Evolutionary conservation across 768 basidiomycete species (phyloP).

Genomic region (Boletales sp.): DNA sequence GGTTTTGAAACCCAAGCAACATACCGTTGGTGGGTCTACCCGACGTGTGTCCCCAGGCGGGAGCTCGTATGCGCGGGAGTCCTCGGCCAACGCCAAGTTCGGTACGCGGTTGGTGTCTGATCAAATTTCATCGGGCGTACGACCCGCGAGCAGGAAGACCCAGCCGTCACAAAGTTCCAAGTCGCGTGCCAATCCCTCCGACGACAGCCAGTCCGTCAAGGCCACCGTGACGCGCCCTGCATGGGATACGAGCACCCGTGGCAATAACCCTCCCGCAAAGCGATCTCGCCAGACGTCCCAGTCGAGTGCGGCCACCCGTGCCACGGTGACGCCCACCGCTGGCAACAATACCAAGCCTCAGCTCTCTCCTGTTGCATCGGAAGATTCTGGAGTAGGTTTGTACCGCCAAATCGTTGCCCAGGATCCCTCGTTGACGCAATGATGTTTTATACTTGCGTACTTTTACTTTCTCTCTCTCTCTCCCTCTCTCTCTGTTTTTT

Average conservation of each 20-base stretch:
- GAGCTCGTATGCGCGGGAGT: conserved; percentile 69
- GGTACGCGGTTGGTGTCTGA: conserved; percentile 79
- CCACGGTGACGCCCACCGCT: conserved; percentile 30
- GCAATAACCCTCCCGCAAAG: conserved; percentile 40
- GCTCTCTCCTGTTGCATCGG: conserved; percentile 65
- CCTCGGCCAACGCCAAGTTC: conserved; percentile 91
- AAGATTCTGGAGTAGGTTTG: conserved; percentile 78
- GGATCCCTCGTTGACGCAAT: conserved; percentile 61
- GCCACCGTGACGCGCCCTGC: conserved; percentile 73
- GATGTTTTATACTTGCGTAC: conserved; percentile 7
- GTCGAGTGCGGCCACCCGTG: conserved; percentile 55
- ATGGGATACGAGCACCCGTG: conserved; percentile 65
- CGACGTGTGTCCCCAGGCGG: conserved; percentile 41
- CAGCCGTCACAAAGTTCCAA: conserved; percentile 40
- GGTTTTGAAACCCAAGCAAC: conserved; percentile 45
- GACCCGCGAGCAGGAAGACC: conserved; percentile 65
- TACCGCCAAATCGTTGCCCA: conserved; percentile 79
- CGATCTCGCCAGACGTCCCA: conserved; percentile 72
- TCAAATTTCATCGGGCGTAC: conserved; percentile 34
- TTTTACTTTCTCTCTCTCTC: not conserved
- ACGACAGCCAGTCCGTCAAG: conserved; percentile 64
- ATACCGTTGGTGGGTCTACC: conserved; percentile 31
- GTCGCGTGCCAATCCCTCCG: conserved; percentile 48
- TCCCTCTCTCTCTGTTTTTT: not conserved
- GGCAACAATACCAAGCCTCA: conserved; percentile 31